phyloP scores from a whole-genome alignment of 345 rosid species.

The Raphanus raphanistrum region DNA sequence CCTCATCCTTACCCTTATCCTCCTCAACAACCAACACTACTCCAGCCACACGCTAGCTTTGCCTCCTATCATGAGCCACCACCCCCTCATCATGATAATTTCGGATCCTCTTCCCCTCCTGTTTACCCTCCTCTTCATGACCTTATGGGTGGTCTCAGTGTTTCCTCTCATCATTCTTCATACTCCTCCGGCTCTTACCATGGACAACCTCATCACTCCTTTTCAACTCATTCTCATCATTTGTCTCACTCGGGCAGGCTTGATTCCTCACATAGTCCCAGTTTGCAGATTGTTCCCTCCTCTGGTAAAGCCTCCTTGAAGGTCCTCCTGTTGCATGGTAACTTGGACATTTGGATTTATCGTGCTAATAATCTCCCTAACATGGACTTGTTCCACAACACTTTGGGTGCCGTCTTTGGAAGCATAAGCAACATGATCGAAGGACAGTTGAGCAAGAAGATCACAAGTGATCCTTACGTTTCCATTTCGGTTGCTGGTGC shows the following conservation, averaged over 20 bases:
- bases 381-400: slow-evolving; percentile 95
- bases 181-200: slow-evolving; percentile 44
- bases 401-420: slow-evolving; percentile 76
- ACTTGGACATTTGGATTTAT: slow-evolving; percentile 77
- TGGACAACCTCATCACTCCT: slow-evolving; percentile 51
- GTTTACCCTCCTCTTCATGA: slow-evolving; percentile 75
- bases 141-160: slow-evolving; percentile 44
- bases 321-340: slow-evolving; percentile 81
- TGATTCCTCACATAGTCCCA: slow-evolving; percentile 44
- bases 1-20: slow-evolving; percentile 50
- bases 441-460: slow-evolving; percentile 54
- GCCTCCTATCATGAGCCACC: slow-evolving; percentile 39
- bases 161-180: slow-evolving; percentile 40
- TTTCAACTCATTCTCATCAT: slow-evolving; percentile 50
- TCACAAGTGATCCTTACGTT: slow-evolving; percentile 88
- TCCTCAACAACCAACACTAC: slow-evolving; percentile 40
- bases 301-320: slow-evolving; percentile 70
- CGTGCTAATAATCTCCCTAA: slow-evolving; percentile 87
- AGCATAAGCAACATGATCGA: slow-evolving; percentile 52
- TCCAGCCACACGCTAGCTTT: slow-evolving; percentile 52
- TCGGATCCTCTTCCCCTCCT: slow-evolving; percentile 39
- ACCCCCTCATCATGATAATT: slow-evolving; percentile 31
- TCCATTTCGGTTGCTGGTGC: slow-evolving; percentile 64
- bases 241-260: slow-evolving; percentile 42
- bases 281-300: slow-evolving; percentile 58